These are phyloP conservation scores for Simplicillium sp. DNA, from an alignment of 2,329 filamentous ascomycete species.

Conservation along the genomic window DNA sequence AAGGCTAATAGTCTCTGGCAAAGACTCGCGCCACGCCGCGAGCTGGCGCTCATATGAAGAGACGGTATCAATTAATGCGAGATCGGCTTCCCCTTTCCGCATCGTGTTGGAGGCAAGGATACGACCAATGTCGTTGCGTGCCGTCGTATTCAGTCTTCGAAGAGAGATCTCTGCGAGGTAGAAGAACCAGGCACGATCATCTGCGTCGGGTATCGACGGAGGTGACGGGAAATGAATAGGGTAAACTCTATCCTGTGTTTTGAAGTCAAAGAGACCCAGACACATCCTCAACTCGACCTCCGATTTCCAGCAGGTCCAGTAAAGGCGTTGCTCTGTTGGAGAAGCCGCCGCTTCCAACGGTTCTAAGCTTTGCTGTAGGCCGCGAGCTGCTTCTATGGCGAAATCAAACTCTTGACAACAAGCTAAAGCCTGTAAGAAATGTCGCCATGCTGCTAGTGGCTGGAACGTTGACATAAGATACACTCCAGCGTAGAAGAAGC, in stretches of 20 bases:
- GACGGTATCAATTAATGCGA: not conserved
- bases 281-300: slow-evolving; percentile 31
- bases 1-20: slow-evolving; percentile 13
- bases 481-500: slow-evolving; percentile 31
- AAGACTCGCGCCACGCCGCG: slow-evolving; percentile 14
- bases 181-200: slow-evolving; percentile 27
- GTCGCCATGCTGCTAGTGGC: slow-evolving; percentile 30
- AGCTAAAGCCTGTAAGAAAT: slow-evolving; percentile 33
- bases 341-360: not conserved
- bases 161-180: slow-evolving; percentile 38
- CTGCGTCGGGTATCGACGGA: slow-evolving; percentile 11
- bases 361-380: slow-evolving; percentile 1
- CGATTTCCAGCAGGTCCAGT: slow-evolving; percentile 39
- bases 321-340: slow-evolving; percentile 25
- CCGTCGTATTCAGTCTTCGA: slow-evolving; percentile 20
- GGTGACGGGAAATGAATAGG: slow-evolving; percentile 16
- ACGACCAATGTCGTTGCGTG: not conserved
- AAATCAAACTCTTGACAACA: slow-evolving; percentile 25
- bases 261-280: slow-evolving; percentile 12
- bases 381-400: slow-evolving; percentile 5
- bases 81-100: not conserved
- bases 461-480: slow-evolving; percentile 31
- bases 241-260: slow-evolving; percentile 7
- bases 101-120: not conserved
- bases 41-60: slow-evolving; percentile 13